phyloP scores from a whole-genome alignment of 768 basidiomycete genomes.

The Boletus edulis region DNA sequence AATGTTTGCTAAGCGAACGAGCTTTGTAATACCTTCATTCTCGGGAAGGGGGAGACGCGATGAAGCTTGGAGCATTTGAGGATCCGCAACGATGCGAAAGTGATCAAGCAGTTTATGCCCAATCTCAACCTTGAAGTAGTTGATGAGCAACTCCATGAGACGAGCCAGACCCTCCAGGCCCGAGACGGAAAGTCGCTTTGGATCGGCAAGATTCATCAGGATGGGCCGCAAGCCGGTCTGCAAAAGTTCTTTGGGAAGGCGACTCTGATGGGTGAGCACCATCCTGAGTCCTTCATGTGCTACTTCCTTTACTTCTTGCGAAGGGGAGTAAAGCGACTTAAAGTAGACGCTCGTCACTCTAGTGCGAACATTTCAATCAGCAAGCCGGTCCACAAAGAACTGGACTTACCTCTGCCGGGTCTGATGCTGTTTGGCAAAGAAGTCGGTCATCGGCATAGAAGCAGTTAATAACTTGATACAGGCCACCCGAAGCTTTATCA shows the following conservation, averaged over 20 bases:
- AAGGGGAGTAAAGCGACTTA: constrained; percentile 94
- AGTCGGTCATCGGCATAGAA: constrained; percentile 92
- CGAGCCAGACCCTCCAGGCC: constrained; percentile 93
- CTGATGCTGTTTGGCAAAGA: constrained; percentile 80
- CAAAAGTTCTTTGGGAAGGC: constrained; percentile 91
- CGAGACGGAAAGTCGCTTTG: constrained; percentile 87
- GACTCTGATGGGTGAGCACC: constrained; percentile 85
- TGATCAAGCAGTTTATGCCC: constrained; percentile 97
- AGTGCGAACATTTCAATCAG: constrained; percentile 7
- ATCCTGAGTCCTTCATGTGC: constrained; percentile 91
- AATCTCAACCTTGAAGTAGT: constrained; percentile 99
- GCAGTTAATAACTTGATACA: constrained; percentile 93
- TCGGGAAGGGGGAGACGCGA: constrained; percentile 78
- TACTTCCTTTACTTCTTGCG: constrained; percentile 89
- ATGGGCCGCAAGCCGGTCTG: constrained; percentile 96
- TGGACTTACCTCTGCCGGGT: constrained; percentile 75
- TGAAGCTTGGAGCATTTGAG: constrained; percentile 77
- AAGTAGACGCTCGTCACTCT: constrained; percentile 97
- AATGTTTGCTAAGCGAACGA: constrained; percentile 94
- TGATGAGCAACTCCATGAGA: constrained; percentile 89
- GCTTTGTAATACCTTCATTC: constrained; percentile 88
- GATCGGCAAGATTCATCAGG: constrained; percentile 96
- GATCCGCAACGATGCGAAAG: constrained; percentile 89
- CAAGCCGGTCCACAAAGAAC: not conserved
- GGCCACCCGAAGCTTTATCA: constrained; percentile 87